Evolutionary conservation across 2,329 filamentous ascomycete genomes (phyloP).

Genomic region (Ophiostoma himal-ulmi): DNA sequence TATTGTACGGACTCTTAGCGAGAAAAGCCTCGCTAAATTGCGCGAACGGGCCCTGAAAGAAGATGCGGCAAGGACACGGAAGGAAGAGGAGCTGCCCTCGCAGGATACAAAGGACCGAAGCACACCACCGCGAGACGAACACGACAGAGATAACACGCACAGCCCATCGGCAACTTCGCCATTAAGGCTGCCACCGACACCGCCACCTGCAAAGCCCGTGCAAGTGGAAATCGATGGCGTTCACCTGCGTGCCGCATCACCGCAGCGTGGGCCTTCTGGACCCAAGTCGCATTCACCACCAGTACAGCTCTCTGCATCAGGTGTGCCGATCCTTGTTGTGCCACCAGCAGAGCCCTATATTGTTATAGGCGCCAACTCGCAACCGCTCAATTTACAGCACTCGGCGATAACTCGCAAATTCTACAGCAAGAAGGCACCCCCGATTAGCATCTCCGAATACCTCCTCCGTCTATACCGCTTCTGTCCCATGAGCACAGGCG

Average conservation of each 20-base stretch:
- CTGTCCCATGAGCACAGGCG: constrained; percentile 88
- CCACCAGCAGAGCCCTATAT: constrained; percentile 47
- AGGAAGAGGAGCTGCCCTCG: not conserved
- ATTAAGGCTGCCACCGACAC: constrained; percentile 24
- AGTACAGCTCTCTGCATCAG: constrained; percentile 28
- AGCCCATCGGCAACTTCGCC: not conserved
- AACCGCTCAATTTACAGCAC: constrained; percentile 71
- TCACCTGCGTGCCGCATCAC: constrained; percentile 35
- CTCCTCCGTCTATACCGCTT: constrained; percentile 79
- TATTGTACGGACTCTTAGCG: constrained; percentile 53
- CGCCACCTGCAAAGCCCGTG: constrained; percentile 24
- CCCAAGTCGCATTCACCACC: not conserved
- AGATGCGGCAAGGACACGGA: constrained; percentile 16
- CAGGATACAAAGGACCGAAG: constrained; percentile 10
- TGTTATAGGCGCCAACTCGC: constrained; percentile 61
- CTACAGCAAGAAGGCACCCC: constrained; percentile 80
- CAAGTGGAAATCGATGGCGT: constrained; percentile 47
- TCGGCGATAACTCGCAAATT: constrained; percentile 86
- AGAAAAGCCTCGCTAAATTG: constrained; percentile 46
- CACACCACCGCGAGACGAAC: constrained; percentile 21
- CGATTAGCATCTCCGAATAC: constrained; percentile 78
- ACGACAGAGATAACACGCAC: constrained; percentile 7
- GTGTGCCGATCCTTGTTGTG: constrained; percentile 29
- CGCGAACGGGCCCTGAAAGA: constrained; percentile 40
- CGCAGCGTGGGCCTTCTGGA: not conserved